Conservation (phyloP, 1,284 basidiomycete genomes). For the Ustilago nuda region DNA sequence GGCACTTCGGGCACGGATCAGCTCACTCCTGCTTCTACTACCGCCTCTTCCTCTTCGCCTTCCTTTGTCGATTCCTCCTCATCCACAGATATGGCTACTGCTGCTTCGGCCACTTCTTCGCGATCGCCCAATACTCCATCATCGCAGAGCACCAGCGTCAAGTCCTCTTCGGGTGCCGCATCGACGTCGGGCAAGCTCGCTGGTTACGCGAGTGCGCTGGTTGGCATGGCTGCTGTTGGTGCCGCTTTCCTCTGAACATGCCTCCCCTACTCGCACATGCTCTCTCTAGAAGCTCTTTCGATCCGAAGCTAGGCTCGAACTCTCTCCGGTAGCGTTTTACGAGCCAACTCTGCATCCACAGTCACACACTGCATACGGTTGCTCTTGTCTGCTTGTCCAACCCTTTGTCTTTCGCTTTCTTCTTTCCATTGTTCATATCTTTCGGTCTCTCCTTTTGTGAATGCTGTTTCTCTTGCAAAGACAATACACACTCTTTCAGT, state of each 20-base stretch:
- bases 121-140: constrained; percentile 78
- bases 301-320: not conserved
- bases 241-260: constrained; percentile 39
- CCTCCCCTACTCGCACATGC: not conserved
- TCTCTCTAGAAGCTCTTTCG: constrained; percentile 1
- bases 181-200: constrained; percentile 22
- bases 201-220: constrained; percentile 31
- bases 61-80: constrained; percentile 19
- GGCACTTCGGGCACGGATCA: constrained; percentile 32
- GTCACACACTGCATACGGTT: constrained; percentile 1
- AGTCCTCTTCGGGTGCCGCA: constrained; percentile 28
- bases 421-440: not conserved
- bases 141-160: constrained; percentile 32
- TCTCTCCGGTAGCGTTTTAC: constrained; percentile 30
- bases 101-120: constrained; percentile 75
- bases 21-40: constrained; percentile 18
- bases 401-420: constrained; percentile 31
- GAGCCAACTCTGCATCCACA: not conserved
- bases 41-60: constrained; percentile 16
- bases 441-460: constrained; percentile 8
- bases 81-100: constrained; percentile 66
- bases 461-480: constrained; percentile 8
- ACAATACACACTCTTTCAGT: constrained; percentile 10
- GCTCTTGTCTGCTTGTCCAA: not conserved
- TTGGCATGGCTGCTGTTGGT: constrained; percentile 46